A percentile compares a stretch with the other conserved stretches of the same genome.
phyloP scores from a whole-genome alignment of 1,284 basidiomycete species.

The Termitomyces sp. region DNA sequence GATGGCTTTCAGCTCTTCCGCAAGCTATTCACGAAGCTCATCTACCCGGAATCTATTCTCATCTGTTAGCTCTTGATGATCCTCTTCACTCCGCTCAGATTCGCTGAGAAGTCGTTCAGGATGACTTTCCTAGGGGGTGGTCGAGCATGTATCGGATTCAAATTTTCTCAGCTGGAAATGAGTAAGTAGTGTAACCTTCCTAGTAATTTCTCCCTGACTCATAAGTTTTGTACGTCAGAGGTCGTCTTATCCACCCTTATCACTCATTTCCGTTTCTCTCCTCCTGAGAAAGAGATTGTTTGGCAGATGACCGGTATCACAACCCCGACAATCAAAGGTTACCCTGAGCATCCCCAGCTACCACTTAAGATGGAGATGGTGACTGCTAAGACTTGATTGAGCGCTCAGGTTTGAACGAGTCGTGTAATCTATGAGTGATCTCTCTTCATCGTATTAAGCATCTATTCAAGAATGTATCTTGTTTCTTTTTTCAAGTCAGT shows the following conservation, averaged over 20 bases:
- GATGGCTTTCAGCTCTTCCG: slow-evolving; percentile 30
- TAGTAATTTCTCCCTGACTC: not conserved
- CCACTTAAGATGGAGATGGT: slow-evolving; percentile 9
- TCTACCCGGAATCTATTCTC: slow-evolving; percentile 14
- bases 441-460: too few species aligned
- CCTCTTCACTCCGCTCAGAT: not conserved
- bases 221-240: slow-evolving; percentile 1
- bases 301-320: slow-evolving; percentile 13
- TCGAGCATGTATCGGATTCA: slow-evolving; percentile 32
- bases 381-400: not conserved
- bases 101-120: slow-evolving; percentile 9
- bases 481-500: not conserved
- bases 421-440: not conserved
- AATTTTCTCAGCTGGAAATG: slow-evolving; percentile 31
- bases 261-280: slow-evolving; percentile 15
- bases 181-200: slow-evolving; percentile 20
- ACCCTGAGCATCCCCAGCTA: slow-evolving; percentile 4
- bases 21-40: slow-evolving; percentile 12
- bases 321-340: slow-evolving; percentile 10
- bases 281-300: slow-evolving; percentile 13
- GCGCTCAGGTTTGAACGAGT: not conserved
- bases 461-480: not conserved
- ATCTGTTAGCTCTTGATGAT: slow-evolving; percentile 9
- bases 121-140: slow-evolving; percentile 26
- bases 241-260: slow-evolving; percentile 12